Percentiles rank a stretch among this genome's conserved stretches.
Evolutionary conservation across 1,284 basidiomycete genomes (phyloP).

Genomic region (Lignosus rhinocerotis): DNA sequence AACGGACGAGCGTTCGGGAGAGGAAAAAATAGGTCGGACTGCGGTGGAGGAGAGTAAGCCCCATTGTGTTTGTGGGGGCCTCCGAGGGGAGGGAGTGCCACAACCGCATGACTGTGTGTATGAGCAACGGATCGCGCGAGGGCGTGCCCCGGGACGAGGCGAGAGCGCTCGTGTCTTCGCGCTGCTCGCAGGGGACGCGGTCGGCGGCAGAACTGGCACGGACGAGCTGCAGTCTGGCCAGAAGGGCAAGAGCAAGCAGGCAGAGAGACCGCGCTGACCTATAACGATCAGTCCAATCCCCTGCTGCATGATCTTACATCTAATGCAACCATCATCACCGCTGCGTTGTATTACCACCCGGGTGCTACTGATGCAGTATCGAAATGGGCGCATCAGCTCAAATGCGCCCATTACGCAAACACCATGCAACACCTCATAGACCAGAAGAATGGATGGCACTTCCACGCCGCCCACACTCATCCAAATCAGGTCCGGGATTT

Average conservation of each 20-base stretch:
- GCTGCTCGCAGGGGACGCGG: constrained; percentile 36
- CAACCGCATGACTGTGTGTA: constrained; percentile 87
- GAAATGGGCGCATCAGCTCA: not conserved
- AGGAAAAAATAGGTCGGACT: constrained; percentile 46
- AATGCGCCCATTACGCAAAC: not conserved
- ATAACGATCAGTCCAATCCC: too few species aligned
- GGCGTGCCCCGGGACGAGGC: constrained; percentile 41
- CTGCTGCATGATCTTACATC: too few species aligned
- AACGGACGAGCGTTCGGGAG: constrained; percentile 36
- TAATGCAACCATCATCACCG: too few species aligned
- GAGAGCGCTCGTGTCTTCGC: constrained; percentile 78
- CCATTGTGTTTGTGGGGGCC: constrained; percentile 76
- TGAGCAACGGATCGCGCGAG: constrained; percentile 71
- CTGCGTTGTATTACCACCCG: too few species aligned
- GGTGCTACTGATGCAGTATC: too few species aligned
- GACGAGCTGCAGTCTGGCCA: constrained; percentile 38
- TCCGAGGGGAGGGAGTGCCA: constrained; percentile 28
- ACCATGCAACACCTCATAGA: not conserved
- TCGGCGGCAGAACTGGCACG: constrained; percentile 56
- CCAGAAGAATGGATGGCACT: not conserved
- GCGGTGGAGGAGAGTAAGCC: constrained; percentile 81
- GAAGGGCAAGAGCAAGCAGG: constrained; percentile 20
- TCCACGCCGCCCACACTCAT: not conserved
- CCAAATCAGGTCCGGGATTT: not conserved
- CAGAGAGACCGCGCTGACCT: constrained; percentile 43